Evolutionary conservation across 345 rosid genomes (phyloP).

Genomic region (Dipteronia sinensis): DNA sequence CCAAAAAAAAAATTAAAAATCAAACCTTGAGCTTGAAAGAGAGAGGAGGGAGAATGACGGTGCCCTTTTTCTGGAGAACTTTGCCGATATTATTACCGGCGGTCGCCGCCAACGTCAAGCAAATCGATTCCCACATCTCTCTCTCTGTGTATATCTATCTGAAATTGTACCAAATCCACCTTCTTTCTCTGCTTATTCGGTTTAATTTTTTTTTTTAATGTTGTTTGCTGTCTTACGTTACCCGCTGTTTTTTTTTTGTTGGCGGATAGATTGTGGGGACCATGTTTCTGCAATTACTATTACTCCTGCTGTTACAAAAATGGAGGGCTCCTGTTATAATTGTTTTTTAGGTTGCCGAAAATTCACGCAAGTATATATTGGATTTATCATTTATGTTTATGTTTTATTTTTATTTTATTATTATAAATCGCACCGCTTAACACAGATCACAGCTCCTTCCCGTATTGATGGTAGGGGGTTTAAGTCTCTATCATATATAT

Average conservation of each 20-base stretch:
- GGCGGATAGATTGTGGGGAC: neutral
- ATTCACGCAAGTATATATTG: too few relatives aligned
- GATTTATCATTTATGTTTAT: too few relatives aligned
- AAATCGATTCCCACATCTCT: slow-evolving; percentile 88
- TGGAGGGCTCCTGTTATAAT: neutral
- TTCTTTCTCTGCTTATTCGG: neutral
- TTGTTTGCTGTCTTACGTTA: slow-evolving; percentile 1
- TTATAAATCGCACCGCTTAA: too few relatives aligned
- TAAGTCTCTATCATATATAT: too few relatives aligned
- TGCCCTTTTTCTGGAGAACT: slow-evolving; percentile 96
- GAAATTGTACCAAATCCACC: neutral
- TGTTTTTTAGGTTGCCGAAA: too few relatives aligned
- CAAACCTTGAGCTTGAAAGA: slow-evolving; percentile 91
- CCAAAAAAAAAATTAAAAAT: neutral
- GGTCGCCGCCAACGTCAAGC: slow-evolving; percentile 85
- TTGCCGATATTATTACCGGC: slow-evolving; percentile 98
- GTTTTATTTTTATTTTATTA: too few relatives aligned
- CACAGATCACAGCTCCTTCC: too few relatives aligned
- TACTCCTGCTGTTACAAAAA: neutral
- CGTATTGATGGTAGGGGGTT: too few relatives aligned
- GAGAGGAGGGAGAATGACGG: slow-evolving; percentile 92
- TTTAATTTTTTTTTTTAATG: neutral
- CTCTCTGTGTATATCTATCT: neutral
- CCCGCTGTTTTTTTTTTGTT: neutral
- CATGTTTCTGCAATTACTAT: neutral